Base-by-base conservation (phyloP, 179 eudicot genomes). In the Vitellaria paradoxa region DNA sequence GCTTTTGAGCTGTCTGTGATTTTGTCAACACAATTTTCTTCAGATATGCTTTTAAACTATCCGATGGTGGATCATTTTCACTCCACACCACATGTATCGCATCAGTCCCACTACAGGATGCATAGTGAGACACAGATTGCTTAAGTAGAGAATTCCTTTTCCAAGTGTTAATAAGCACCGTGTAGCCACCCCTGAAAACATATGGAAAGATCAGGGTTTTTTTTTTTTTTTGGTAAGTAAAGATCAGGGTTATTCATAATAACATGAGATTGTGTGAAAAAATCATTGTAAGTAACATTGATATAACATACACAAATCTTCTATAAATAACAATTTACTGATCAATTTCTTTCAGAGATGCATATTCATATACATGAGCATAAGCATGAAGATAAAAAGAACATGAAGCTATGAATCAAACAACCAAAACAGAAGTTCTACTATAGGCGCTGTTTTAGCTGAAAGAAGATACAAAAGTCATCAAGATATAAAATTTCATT, bases 81-180 rank as follows among this genome's bases (percentile, higher is more conserved):
- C 94, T 90, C 92, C 94, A 89, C 40, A 90, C 92, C 60, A 89
- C 89, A 74, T 82, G 94, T 80, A 91, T 91, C 14, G 92, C 88
- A 75, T 86, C 88, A 26, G 91, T 82, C 63, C 92, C 88, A 46
- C 60, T 67, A 69, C 94, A 91, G n/a, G 92, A 89, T 74, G 91
- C 92, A 85, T 91, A 91, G 56, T 89, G 91, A 74, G 89, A 88
- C 76, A 89, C 89, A 59, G 89, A 87, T 70, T 89, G 88, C 86
- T 87, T 91, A 40, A 91, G 81, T 20, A 87, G 88, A 83, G 88
- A 77, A 84, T 89, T 86, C 15, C 87, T 82, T 87, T 87, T 89
- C 94, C 94, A 91, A 50, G 92, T 89, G 87, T 91, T 91, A 77
- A 91, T 82, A 21, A 91, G 92, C 56, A 91, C 87, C 10, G 91